Evolutionary conservation across 2,329 filamentous ascomycete genomes (phyloP).

Genomic region (Microsporum ferrugineum): DNA sequence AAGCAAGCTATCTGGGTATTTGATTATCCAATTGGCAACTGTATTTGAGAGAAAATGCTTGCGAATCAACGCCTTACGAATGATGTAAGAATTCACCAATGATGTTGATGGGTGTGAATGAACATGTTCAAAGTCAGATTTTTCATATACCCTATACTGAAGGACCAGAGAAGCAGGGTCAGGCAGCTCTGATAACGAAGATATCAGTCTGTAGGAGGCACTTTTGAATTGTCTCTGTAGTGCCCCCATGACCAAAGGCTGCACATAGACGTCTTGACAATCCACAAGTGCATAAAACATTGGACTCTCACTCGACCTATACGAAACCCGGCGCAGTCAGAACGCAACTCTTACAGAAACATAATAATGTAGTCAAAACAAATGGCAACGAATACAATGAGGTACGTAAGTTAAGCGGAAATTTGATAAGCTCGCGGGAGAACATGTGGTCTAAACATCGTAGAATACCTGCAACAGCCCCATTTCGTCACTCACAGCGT

Average conservation of each 20-base stretch:
- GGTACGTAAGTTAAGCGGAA: background rate
- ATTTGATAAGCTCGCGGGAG: slow-evolving; percentile 10
- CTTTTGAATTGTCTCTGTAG: slow-evolving; percentile 51
- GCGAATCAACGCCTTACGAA: slow-evolving; percentile 88
- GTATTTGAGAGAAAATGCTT: slow-evolving; percentile 89
- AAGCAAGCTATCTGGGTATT: slow-evolving; percentile 63
- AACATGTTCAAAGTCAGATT: slow-evolving; percentile 70
- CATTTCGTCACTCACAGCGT: slow-evolving; percentile 59
- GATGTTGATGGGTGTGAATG: slow-evolving; percentile 49
- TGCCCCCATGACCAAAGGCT: slow-evolving; percentile 70
- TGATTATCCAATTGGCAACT: slow-evolving; percentile 72
- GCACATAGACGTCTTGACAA: slow-evolving; percentile 82
- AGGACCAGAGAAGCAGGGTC: slow-evolving; percentile 44
- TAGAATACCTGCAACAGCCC: slow-evolving; percentile 15
- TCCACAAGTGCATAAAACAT: slow-evolving; percentile 61
- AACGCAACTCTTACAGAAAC: background rate
- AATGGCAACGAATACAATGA: background rate
- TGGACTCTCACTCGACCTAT: slow-evolving; percentile 10
- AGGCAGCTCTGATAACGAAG: slow-evolving; percentile 39
- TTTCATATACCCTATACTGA: slow-evolving; percentile 78
- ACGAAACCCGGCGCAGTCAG: background rate
- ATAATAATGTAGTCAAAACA: background rate
- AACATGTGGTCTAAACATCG: slow-evolving; percentile 21
- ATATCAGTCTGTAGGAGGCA: slow-evolving; percentile 45
- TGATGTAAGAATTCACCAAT: slow-evolving; percentile 80